phyloP scores from a whole-genome alignment of 2,329 filamentous ascomycete genomes.

The Didymella lethalis region DNA sequence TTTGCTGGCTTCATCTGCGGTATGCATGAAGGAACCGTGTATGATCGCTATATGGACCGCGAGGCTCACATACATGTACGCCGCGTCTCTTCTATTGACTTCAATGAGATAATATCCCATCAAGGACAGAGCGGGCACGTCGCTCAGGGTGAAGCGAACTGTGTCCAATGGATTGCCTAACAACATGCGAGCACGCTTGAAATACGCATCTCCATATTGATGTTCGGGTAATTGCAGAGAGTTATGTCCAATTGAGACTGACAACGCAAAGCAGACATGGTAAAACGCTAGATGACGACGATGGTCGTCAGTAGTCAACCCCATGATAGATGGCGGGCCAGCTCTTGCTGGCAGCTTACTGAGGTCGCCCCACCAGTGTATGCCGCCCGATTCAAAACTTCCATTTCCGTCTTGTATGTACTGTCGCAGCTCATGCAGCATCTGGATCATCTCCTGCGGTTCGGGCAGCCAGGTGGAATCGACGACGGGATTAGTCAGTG shows the following conservation, averaged over 20 bases:
- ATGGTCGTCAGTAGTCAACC: conserved; percentile 30
- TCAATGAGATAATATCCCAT: conserved; percentile 43
- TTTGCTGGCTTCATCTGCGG: conserved; percentile 31
- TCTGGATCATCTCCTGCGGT: conserved; percentile 29
- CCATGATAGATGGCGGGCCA: conserved; percentile 24
- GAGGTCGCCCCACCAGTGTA: conserved; percentile 40
- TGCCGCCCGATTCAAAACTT: conserved; percentile 33
- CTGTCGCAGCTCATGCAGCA: conserved; percentile 32
- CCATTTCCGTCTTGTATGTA: conserved; percentile 40
- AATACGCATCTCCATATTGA: conserved; percentile 36
- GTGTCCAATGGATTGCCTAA: conserved; percentile 38
- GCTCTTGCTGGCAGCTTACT: conserved; percentile 21
- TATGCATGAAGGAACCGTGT: conserved; percentile 34
- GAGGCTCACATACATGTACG: conserved; percentile 38
- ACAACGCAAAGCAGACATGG: conserved; percentile 39
- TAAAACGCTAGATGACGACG: conserved; percentile 36
- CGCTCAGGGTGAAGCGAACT: conserved; percentile 34
- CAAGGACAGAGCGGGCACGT: conserved; percentile 36
- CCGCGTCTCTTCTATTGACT: conserved; percentile 39
- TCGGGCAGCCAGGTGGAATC: conserved; percentile 39
- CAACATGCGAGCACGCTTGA: conserved; percentile 37
- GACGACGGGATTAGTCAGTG: conserved; percentile 35
- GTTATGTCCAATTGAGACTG: conserved; percentile 27
- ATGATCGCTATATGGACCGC: conserved; percentile 39
- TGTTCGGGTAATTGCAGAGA: conserved; percentile 24